A percentile compares a stretch with the other conserved stretches of the same genome.
Evolutionary conservation across 768 basidiomycete genomes (phyloP).

Genomic region (Macrolepiota albuminosa): DNA sequence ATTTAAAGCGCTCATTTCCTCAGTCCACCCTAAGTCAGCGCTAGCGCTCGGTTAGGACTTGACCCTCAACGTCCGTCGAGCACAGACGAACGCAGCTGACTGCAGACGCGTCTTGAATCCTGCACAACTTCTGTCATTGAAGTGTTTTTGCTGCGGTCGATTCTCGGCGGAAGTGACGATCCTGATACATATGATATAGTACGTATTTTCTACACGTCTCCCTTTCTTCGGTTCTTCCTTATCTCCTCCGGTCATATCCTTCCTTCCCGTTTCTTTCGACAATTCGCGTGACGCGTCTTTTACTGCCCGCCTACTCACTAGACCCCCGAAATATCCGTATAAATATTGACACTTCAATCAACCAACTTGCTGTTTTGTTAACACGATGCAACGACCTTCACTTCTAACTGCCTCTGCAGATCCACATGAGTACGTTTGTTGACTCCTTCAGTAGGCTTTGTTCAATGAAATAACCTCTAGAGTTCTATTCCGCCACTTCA

Average conservation of each 20-base stretch:
- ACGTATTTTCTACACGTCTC: background rate
- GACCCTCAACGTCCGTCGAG: background rate
- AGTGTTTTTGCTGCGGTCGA: constrained; percentile 7
- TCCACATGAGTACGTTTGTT: constrained; percentile 29
- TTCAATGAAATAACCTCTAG: constrained; percentile 21
- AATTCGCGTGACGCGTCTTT: constrained; percentile 4
- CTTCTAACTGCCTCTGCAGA: constrained; percentile 24
- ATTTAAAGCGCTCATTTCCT: background rate
- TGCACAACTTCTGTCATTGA: background rate
- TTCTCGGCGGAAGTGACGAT: background rate
- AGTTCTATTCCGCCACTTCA: constrained; percentile 42
- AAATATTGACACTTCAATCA: constrained; percentile 1
- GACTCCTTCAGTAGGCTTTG: background rate
- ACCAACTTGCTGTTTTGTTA: background rate
- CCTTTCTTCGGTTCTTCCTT: background rate
- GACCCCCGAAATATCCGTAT: background rate
- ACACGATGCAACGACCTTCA: constrained; percentile 28
- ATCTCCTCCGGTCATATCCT: background rate
- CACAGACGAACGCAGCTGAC: background rate
- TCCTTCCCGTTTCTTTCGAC: background rate
- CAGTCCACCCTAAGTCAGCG: background rate
- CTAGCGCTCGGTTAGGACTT: background rate
- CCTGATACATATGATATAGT: constrained; percentile 9
- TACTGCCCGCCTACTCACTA: background rate
- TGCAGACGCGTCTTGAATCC: background rate